Evolutionary conservation across 306 rosid species (phyloP).

Genomic region (Quercus berberidifolia): DNA sequence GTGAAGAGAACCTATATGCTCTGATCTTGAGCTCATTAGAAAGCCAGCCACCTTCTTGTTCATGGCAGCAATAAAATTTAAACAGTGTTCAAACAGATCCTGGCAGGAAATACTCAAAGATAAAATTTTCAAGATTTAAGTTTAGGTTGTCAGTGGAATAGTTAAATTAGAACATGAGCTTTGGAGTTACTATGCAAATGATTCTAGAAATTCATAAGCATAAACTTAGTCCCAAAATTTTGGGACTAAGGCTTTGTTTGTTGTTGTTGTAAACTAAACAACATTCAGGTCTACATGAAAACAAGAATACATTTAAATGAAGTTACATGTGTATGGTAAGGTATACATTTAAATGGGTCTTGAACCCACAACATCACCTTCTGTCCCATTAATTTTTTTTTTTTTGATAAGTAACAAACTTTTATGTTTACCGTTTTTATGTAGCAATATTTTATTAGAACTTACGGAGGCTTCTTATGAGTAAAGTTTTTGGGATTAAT

Average conservation of each 20-base stretch:
- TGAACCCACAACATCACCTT: too few relatives aligned
- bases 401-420: not conserved
- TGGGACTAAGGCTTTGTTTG: too few relatives aligned
- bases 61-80: not conserved
- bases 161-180: not conserved
- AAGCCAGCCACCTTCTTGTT: not conserved
- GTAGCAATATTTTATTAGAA: not conserved
- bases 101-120: not conserved
- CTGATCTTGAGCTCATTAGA: not conserved
- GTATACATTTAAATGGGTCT: too few relatives aligned
- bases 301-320: too few relatives aligned
- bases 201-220: too few relatives aligned
- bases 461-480: conserved; percentile 4
- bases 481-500: conserved; percentile 15
- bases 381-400: too few relatives aligned
- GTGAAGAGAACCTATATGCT: not conserved
- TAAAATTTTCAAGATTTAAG: not conserved
- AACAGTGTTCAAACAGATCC: not conserved
- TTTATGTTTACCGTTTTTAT: not conserved
- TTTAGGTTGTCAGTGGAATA: not conserved
- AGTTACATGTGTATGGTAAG: too few relatives aligned
- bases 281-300: too few relatives aligned
- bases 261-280: too few relatives aligned
- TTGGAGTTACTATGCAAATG: too few relatives aligned
- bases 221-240: too few relatives aligned